Percentiles rank a stretch among this genome's conserved stretches.
These are phyloP conservation scores for Reticulomyxa filosa DNA, from an alignment of 78 protist genomes.

Conservation along the genomic window DNA sequence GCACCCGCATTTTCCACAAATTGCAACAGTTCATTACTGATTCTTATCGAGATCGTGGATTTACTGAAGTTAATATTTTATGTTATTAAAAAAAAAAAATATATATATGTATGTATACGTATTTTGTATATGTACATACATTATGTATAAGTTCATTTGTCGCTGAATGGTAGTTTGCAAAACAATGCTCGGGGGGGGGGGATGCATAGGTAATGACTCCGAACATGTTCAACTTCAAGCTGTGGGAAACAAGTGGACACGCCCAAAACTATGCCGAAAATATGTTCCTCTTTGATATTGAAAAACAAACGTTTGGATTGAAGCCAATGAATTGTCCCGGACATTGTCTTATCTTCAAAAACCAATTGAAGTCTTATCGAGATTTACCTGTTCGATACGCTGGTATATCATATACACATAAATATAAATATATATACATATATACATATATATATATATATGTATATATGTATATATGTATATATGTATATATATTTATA, in stretches of 20 bases:
- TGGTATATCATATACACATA: background rate
- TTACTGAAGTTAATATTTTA: conserved; percentile 53
- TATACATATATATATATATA: background rate
- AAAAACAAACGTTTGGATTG: conserved; percentile 25
- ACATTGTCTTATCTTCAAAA: conserved; percentile 81
- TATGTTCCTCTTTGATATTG: background rate
- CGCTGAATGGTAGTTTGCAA: too few relatives aligned
- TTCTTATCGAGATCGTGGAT: background rate
- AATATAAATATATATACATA: background rate
- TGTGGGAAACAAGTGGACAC: conserved; percentile 97
- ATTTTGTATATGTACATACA: too few relatives aligned
- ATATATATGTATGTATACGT: too few relatives aligned
- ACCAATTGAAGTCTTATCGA: conserved; percentile 50
- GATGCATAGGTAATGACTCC: conserved; percentile 73
- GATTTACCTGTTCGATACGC: conserved; percentile 64
- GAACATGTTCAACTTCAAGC: conserved; percentile 63
- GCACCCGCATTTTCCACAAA: conserved; percentile 72
- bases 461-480: background rate
- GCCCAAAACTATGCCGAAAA: conserved; percentile 61
- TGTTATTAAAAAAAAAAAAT: too few relatives aligned
- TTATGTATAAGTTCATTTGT: too few relatives aligned
- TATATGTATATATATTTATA: background rate
- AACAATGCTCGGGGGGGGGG: too few relatives aligned
- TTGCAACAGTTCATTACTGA: conserved; percentile 52
- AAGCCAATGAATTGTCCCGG: conserved; percentile 99